Evolutionary conservation across 345 rosid genomes (phyloP), one percentile per base, ranked within the genome.

Genomic region (Camelina sativa): DNA sequence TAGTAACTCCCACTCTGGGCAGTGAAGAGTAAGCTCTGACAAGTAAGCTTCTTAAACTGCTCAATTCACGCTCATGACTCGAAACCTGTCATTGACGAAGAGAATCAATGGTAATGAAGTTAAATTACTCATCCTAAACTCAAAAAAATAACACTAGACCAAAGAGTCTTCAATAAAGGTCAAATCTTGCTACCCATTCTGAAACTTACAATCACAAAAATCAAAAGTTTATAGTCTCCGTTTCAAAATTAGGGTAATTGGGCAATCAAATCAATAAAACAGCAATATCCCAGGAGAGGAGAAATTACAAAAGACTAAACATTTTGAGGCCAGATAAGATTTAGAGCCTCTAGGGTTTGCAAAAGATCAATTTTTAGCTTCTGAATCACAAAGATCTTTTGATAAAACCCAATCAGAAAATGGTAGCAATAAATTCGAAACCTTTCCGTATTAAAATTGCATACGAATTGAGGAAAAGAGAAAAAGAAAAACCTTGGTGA

Each of bases 401-500:
- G 9, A 58, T 6, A 35, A 23, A 72, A 72, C 59, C 41, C 50
- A 47, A 64, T 48, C 0, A 15, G 13, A 51, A 71, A 58, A 17
- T 52, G 35, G 48, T 6, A 46, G 11, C 7, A 41, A 64, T 67
- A 51, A 68, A 65, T 40, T 2, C 48, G 17, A 40, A 47, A 28
- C 2, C 8, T 37, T 63, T 55, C 20, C 6, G 16, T 3, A 58
- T n/a, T 13, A 2, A 37, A 50, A 38, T 8, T 53, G 7, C 5
- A 8, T 50, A 62, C 57, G 22, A 35, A 35, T 35, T 22, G 30
- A 28, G 30, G 30, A 28, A 28, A 25, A 25, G 28, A 37, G n/a
- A 3, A 11, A 60, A 71, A 32, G 11, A 35, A 5, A 22, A 68
- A 91, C 96, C 96, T 91, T 86, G 37, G 96, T 78, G 81, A 94